Base-by-base conservation (phyloP, 2,329 filamentous ascomycete genomes). In the Sporothrix luriei region DNA sequence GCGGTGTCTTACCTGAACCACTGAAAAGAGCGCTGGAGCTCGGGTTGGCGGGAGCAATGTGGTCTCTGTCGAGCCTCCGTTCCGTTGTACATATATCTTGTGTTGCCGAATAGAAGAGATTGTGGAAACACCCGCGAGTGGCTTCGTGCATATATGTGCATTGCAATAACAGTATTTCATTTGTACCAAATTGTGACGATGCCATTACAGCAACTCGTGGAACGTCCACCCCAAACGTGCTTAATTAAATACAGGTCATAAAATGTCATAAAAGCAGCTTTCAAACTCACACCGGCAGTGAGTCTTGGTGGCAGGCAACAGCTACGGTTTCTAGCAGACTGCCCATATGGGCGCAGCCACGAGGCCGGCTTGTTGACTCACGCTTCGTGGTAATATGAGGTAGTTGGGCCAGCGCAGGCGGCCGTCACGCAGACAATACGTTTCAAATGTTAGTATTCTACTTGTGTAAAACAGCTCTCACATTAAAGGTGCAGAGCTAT, bases 21-120 rank as follows among this genome's bases (percentile, higher is more conserved):
- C 26, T n/a, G 59, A 62, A 68, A 62, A 51, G 21, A 71, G 59
- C 46, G 40, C 65, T 29, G 70, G 57, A 54, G 38, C 66, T 46
- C 33, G 43, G 49, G 55, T 54, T 52, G 64, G 57, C 69, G 29
- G 69, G 66, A 66, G 66, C 55, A 43, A n/a, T 26, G 52, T 52
- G 38, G 62, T 62, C 33, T 61, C n/a, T 67, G 68, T 59, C 64
- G 52, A 33, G 43, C 59, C 66, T 69, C 69, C 76, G 76, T 73
- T 76, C 77, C 61, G 69, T 67, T 73, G 72, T 73, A 70, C 67
- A 73, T 73, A 72, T 72, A 70, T 70, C 82, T 82, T 75, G 82
- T 83, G 82, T 79, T 77, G 75, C 77, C 76, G 77, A 78, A 75
- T 74, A 78, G 77, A 80, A 79, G 74, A 77, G 77, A 74, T 76